These are phyloP conservation scores for Domatiomyces catenatus DNA, from an alignment of 2,329 filamentous ascomycete species.

Conservation along the genomic window DNA sequence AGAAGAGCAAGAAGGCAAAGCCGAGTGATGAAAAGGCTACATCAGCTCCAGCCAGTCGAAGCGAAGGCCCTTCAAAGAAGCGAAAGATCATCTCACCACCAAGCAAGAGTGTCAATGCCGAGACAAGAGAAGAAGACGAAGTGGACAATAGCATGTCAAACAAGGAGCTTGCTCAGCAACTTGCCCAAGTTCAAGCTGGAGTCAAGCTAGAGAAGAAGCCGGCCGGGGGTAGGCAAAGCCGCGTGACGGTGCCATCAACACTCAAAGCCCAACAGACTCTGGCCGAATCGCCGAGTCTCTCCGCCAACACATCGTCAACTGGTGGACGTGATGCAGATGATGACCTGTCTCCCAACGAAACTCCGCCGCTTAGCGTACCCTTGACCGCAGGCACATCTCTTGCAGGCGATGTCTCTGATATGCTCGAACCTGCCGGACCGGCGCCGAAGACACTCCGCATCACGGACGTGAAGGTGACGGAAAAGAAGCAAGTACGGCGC, in stretches of 20 bases:
- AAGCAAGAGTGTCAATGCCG: slow-evolving; percentile 18
- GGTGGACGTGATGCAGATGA: slow-evolving; percentile 61
- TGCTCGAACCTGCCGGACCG: slow-evolving; percentile 60
- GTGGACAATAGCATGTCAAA: slow-evolving; percentile 48
- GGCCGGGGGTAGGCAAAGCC: slow-evolving; percentile 19
- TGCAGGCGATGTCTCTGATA: slow-evolving; percentile 65
- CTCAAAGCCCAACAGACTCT: slow-evolving; percentile 31
- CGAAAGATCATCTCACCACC: slow-evolving; percentile 22
- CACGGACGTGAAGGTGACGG: slow-evolving; percentile 53
- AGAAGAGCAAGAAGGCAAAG: neutral
- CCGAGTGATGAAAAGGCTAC: neutral
- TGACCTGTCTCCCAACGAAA: slow-evolving; percentile 55
- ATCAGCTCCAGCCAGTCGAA: slow-evolving; percentile 8
- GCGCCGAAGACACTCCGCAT: slow-evolving; percentile 65
- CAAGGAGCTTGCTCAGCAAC: slow-evolving; percentile 60
- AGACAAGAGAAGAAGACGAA: slow-evolving; percentile 20
- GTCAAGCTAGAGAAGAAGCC: slow-evolving; percentile 35
- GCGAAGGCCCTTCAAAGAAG: slow-evolving; percentile 23
- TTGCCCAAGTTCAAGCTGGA: slow-evolving; percentile 56
- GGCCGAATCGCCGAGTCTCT: slow-evolving; percentile 28
- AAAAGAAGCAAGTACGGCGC: slow-evolving; percentile 40
- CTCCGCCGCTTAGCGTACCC: slow-evolving; percentile 36
- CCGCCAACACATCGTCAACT: slow-evolving; percentile 51
- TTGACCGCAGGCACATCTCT: slow-evolving; percentile 33
- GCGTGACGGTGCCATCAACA: slow-evolving; percentile 27